Conservation (phyloP, 2,329 filamentous ascomycete genomes). For the Alternaria conjuncta region DNA sequence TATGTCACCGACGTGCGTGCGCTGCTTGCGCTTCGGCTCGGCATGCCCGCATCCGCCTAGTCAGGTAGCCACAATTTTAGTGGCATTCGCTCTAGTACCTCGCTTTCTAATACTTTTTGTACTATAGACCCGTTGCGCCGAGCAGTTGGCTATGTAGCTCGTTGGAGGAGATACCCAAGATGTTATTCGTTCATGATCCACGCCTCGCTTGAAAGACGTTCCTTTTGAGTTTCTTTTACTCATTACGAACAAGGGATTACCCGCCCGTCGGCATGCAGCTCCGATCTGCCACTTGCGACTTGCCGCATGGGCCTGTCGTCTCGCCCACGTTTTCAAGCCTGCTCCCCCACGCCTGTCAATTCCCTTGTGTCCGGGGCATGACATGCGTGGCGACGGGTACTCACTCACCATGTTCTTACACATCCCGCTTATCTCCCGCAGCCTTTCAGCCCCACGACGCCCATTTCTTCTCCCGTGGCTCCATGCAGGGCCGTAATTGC, state of each 20-base stretch:
- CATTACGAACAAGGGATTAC: conserved; percentile 9
- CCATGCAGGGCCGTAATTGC: conserved; percentile 21
- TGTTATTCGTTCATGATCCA: conserved; percentile 19
- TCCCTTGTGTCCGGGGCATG: conserved; percentile 8
- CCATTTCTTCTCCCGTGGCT: conserved; percentile 24
- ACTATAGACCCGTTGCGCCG: conserved; percentile 36
- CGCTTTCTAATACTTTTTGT: conserved; percentile 40
- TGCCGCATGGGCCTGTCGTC: conserved; percentile 22
- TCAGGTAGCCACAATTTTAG: conserved; percentile 19
- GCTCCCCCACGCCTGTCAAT: conserved; percentile 11
- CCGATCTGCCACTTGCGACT: conserved; percentile 4
- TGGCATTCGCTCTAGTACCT: conserved; percentile 18
- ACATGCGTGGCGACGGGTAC: conserved; percentile 18
- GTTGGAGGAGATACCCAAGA: conserved; percentile 47
- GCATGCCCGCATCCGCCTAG: conserved; percentile 62
- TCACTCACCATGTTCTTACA: conserved; percentile 14
- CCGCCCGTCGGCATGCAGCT: conserved; percentile 8
- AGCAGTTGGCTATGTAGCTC: conserved; percentile 32
- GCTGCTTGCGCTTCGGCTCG: conserved; percentile 83
- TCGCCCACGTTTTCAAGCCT: conserved; percentile 17
- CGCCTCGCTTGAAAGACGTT: conserved; percentile 11
- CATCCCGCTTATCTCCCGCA: conserved; percentile 30
- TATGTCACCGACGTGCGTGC: conserved; percentile 96
- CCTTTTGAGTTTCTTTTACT: conserved; percentile 26
- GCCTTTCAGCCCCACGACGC: conserved; percentile 37